Evolutionary conservation across 169 alveolate species (phyloP).

Genomic region (Babesia sp.): DNA sequence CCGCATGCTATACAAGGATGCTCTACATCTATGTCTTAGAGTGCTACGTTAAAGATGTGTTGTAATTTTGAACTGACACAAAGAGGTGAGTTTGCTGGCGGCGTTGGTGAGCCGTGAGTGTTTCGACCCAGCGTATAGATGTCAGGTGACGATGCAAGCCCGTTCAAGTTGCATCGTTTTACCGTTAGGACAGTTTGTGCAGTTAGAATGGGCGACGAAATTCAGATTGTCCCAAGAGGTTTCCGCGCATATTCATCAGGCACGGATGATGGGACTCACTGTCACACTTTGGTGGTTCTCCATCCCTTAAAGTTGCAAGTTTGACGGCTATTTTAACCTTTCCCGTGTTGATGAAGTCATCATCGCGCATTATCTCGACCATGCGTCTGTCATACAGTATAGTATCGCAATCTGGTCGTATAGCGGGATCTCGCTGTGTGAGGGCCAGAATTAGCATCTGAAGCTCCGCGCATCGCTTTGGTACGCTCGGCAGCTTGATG

Average conservation of each 20-base stretch:
- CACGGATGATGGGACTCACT: not conserved
- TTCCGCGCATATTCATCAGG: not conserved
- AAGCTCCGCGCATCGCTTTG: constrained; percentile 22
- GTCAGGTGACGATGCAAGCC: too few relatives aligned
- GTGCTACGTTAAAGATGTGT: too few relatives aligned
- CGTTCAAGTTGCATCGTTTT: too few relatives aligned
- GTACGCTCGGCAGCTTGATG: constrained; percentile 13
- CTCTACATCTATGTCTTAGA: too few relatives aligned
- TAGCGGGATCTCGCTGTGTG: constrained; percentile 7
- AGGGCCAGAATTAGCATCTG: constrained; percentile 32
- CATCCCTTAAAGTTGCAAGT: not conserved
- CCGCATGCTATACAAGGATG: too few relatives aligned
- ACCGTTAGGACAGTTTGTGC: too few relatives aligned
- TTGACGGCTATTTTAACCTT: constrained; percentile 11
- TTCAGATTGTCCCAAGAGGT: not conserved
- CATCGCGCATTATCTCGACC: not conserved
- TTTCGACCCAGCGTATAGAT: too few relatives aligned
- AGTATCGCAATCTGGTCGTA: constrained; percentile 49
- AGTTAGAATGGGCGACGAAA: not conserved
- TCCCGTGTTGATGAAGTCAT: constrained; percentile 17
- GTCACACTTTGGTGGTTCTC: not conserved
- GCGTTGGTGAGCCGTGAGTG: too few relatives aligned
- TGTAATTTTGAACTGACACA: too few relatives aligned
- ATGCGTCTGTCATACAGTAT: constrained; percentile 27
- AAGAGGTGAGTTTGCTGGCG: too few relatives aligned